Conservation (phyloP, 306 rosid genomes). For the Inga leiocalycina region DNA sequence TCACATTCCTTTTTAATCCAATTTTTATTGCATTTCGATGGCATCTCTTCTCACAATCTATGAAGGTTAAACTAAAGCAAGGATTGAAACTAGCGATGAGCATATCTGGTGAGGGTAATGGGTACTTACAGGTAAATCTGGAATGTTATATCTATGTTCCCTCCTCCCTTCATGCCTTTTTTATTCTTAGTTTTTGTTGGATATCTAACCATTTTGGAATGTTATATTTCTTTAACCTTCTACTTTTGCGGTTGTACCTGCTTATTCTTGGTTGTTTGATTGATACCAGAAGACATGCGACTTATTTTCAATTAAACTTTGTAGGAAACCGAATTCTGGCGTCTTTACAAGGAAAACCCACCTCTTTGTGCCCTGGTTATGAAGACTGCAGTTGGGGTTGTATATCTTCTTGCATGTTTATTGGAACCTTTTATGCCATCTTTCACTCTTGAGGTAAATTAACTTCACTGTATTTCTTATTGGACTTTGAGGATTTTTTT, state of each 20-base stretch:
- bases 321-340: conserved; percentile 90
- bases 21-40: conserved; percentile 25
- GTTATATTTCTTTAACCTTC: background rate
- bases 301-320: background rate
- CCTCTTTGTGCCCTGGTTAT: conserved; percentile 75
- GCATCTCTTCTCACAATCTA: conserved; percentile 28
- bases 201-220: background rate
- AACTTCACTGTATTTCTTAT: conserved; percentile 2
- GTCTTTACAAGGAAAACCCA: conserved; percentile 77
- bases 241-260: background rate
- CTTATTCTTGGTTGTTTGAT: background rate
- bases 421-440: conserved; percentile 96
- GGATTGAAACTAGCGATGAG: conserved; percentile 88
- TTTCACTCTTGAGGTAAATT: conserved; percentile 71
- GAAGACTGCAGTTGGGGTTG: conserved; percentile 89
- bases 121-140: conserved; percentile 75
- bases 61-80: conserved; percentile 92
- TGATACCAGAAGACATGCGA: background rate
- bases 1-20: background rate
- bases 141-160: background rate
- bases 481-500: background rate
- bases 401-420: conserved; percentile 81
- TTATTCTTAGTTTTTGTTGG: background rate
- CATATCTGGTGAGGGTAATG: conserved; percentile 87
- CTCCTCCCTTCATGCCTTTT: background rate